Evolutionary conservation across 129 eudicot species (phyloP).

Genomic region (Artemisia argyi): DNA sequence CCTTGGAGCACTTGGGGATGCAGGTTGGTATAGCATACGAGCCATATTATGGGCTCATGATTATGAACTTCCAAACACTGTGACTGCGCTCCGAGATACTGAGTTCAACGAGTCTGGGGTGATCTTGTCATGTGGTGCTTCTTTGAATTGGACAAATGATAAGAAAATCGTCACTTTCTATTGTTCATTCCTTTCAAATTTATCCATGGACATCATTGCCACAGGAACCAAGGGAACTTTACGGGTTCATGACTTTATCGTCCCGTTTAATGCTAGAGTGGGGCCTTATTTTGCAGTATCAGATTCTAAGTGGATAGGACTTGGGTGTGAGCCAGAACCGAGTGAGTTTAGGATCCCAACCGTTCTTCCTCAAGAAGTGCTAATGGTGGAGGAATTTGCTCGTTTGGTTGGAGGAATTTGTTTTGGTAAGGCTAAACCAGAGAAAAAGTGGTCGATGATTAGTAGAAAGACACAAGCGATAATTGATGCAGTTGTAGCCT

Average conservation of each 20-base stretch:
- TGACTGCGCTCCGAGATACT: slow-evolving; percentile 35
- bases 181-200: slow-evolving; percentile 46
- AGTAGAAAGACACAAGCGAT: slow-evolving; percentile 56
- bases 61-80: slow-evolving; percentile 52
- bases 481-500: slow-evolving; percentile 55
- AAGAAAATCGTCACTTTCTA: slow-evolving; percentile 51
- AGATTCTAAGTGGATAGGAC: slow-evolving; percentile 32
- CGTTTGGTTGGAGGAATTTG: slow-evolving; percentile 39
- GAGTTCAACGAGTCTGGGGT: slow-evolving; percentile 52
- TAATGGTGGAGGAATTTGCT: slow-evolving; percentile 58
- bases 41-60: slow-evolving; percentile 54
- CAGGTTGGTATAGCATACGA: slow-evolving; percentile 61
- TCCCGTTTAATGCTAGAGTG: slow-evolving; percentile 43
- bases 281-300: slow-evolving; percentile 33
- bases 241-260: slow-evolving; percentile 51
- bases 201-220: slow-evolving; percentile 47
- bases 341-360: slow-evolving; percentile 30
- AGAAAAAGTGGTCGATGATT: slow-evolving; percentile 48
- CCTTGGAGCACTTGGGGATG: slow-evolving; percentile 42
- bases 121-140: slow-evolving; percentile 53
- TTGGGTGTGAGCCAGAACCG: slow-evolving; percentile 44
- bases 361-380: slow-evolving; percentile 57
- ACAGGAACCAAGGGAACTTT: slow-evolving; percentile 52
- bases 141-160: slow-evolving; percentile 37
- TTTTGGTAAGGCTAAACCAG: slow-evolving; percentile 27